Percentiles rank a stretch among this genome's conserved stretches.
Conservation (phyloP, 371 early-diverging fungal genomes). For the Cladochytrium tenue region DNA sequence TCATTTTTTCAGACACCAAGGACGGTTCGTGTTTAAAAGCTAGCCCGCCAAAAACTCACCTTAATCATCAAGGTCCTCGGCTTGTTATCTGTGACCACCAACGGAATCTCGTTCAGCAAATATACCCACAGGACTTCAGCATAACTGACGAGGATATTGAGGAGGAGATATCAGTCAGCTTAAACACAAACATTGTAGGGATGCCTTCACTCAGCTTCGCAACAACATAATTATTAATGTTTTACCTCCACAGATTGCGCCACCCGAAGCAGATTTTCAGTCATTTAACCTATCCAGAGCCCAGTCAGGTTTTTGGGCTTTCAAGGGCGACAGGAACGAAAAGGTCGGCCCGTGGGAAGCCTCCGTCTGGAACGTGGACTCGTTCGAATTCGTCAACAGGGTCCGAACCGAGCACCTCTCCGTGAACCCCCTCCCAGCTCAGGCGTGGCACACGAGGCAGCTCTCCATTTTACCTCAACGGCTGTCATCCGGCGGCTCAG, state of each 20-base stretch:
- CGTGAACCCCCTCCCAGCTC: constrained; percentile 32
- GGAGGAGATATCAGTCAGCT: constrained; percentile 41
- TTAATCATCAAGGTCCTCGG: constrained; percentile 15
- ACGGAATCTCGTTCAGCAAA: constrained; percentile 38
- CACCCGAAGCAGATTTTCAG: constrained; percentile 38
- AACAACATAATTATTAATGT: neutral
- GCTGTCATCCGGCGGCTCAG: constrained; percentile 4
- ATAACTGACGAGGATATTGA: constrained; percentile 35
- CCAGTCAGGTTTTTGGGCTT: constrained; percentile 40
- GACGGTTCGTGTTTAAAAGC: constrained; percentile 27
- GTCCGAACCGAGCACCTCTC: constrained; percentile 39
- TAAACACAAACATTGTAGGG: constrained; percentile 44
- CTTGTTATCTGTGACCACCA: constrained; percentile 46
- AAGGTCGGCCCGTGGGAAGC: constrained; percentile 36
- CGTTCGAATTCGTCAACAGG: constrained; percentile 18
- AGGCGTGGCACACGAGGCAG: neutral
- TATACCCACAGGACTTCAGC: constrained; percentile 40
- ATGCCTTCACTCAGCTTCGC: neutral
- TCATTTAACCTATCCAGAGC: constrained; percentile 32
- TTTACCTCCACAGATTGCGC: constrained; percentile 25
- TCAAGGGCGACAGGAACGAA: constrained; percentile 44
- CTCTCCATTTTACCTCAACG: neutral
- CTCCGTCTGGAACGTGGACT: constrained; percentile 39
- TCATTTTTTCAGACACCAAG: constrained; percentile 37
- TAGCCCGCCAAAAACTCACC: neutral